Evolutionary conservation across 1,139 yeast species (phyloP), one percentile per base, ranked within the genome.

Genomic region (Yamadazyma songkhlaensis): DNA sequence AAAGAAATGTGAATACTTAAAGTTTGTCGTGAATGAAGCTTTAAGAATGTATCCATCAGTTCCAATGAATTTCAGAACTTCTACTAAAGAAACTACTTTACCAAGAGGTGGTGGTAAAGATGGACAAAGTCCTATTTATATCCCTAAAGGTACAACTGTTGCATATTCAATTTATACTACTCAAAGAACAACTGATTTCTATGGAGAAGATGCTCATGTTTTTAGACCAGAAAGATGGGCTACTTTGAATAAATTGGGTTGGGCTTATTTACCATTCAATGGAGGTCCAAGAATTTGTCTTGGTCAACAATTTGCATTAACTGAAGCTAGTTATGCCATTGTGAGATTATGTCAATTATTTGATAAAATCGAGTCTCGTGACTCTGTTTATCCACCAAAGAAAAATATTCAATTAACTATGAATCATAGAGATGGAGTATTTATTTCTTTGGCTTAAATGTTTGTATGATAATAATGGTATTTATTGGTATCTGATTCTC

Each of bases 281-380:
- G 81, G 81, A 30, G 81, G 81, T 2, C 80, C 81, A 20, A 60
- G 81, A 40, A 74, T 74, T 39, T 76, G 81, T 49, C 59, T 75
- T 35, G 81, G 81, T 12, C 79, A 74, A 55, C 79, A 74, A 53
- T 72, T 72, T 55, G 80, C 79, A 1, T 65, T 75, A 42, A 73
- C 79, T 14, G 81, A 76, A 53, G 73, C 76, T 1, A 62, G 72
- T 3, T 74, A 72, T 42, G 64, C 67, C n/a, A 47, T 72, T 35
- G 69, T 61, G 21, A 59, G 79, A 38, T 53, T 74, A 36, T 57
- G 59, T 33, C 74, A 67, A 51, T 33, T 54, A 50, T 62, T 57
- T 48, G 45, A 53, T 10, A 50, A 58, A 27, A 42, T 61, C 31
- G 44, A 42, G n/a, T 34, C 50, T 25, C 48, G 42, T 34, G 64